phyloP scores from a whole-genome alignment of 345 rosid species.

The Eucalyptus guilfoylei region DNA sequence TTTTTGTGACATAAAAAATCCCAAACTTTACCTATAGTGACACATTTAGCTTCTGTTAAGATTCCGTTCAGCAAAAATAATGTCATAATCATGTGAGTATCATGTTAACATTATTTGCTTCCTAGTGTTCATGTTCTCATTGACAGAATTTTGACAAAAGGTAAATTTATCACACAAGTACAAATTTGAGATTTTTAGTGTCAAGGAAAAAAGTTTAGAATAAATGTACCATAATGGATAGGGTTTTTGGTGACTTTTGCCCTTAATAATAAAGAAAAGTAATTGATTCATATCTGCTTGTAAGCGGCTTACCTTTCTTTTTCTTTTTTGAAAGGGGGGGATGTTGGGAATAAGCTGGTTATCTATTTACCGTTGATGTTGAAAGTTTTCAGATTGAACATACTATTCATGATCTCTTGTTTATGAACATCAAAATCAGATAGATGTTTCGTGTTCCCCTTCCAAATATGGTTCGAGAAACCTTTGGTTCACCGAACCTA shows the following conservation, averaged over 20 bases:
- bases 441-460: not conserved
- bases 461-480: not conserved
- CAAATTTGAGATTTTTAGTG: too few relatives aligned
- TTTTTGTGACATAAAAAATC: not conserved
- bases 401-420: not conserved
- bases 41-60: not conserved
- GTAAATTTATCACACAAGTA: not conserved
- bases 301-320: not conserved
- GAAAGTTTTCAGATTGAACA: not conserved
- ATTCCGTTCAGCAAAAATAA: not conserved
- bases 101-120: not conserved
- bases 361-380: not conserved
- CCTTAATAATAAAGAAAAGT: not conserved
- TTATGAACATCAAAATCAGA: not conserved
- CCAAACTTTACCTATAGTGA: not conserved
- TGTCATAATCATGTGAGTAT: not conserved
- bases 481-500: not conserved
- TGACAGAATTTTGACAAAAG: not conserved
- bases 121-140: not conserved
- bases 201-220: fast-evolving
- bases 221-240: not conserved
- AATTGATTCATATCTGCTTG: not conserved
- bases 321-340: too few relatives aligned
- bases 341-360: too few relatives aligned
- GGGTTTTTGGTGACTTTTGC: not conserved